Evolutionary conservation across 495 filamentous ascomycete species (phyloP).

Genomic region (Lasiosphaeria miniovina): DNA sequence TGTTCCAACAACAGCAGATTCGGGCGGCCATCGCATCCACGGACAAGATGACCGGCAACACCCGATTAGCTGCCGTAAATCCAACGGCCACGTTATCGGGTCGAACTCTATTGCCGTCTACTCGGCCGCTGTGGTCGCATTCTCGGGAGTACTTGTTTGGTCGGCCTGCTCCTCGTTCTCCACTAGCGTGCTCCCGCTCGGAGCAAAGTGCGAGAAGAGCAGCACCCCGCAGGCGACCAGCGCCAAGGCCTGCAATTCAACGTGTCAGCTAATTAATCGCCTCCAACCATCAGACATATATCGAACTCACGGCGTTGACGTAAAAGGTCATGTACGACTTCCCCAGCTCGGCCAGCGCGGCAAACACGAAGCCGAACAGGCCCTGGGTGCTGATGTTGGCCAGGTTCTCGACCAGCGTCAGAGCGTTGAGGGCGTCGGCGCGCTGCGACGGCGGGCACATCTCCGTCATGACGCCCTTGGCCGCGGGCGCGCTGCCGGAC

Average conservation of each 20-base stretch:
- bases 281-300: background rate
- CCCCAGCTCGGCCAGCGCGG: slow-evolving; percentile 46
- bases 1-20: too few relatives aligned
- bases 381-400: slow-evolving; percentile 50
- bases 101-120: too few relatives aligned
- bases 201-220: slow-evolving; percentile 47
- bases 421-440: slow-evolving; percentile 53
- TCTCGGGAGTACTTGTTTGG: too few relatives aligned
- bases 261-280: background rate
- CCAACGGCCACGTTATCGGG: too few relatives aligned
- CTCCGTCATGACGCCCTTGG: slow-evolving; percentile 57
- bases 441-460: slow-evolving; percentile 47
- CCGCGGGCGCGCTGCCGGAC: slow-evolving; percentile 52
- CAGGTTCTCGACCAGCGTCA: slow-evolving; percentile 55
- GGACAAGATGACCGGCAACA: too few relatives aligned
- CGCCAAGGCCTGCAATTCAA: slow-evolving; percentile 36
- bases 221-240: slow-evolving; percentile 45
- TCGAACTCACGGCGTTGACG: slow-evolving; percentile 48
- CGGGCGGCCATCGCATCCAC: too few relatives aligned
- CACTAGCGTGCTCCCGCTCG: slow-evolving; percentile 38
- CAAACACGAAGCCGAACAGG: slow-evolving; percentile 54
- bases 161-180: slow-evolving; percentile 24
- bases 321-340: slow-evolving; percentile 51
- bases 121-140: too few relatives aligned
- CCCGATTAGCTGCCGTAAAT: too few relatives aligned